A percentile compares a stretch with the other conserved stretches of the same genome.
phyloP scores from a whole-genome alignment of 108 stramenopile species.

The Poteriospumella lacustris region DNA sequence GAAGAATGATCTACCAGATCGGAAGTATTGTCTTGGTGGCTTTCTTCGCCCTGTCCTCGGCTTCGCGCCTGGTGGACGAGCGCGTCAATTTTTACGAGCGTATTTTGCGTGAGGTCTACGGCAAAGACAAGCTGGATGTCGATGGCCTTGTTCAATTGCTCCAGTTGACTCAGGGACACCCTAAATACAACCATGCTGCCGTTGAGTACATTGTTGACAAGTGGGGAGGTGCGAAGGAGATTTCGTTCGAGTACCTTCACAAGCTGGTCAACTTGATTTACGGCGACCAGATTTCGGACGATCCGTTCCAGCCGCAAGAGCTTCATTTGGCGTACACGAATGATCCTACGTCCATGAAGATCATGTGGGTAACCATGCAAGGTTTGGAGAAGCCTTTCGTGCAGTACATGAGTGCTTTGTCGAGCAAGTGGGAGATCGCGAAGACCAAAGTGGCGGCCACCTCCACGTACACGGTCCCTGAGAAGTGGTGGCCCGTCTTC shows the following conservation, averaged over 20 bases:
- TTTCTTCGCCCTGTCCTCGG: too few relatives aligned
- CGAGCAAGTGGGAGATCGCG: background rate
- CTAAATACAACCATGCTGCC: slow-evolving; percentile 3
- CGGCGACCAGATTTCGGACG: slow-evolving; percentile 8
- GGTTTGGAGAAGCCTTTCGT: slow-evolving; percentile 18
- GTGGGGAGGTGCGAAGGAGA: background rate
- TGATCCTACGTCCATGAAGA: background rate
- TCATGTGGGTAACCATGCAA: slow-evolving; percentile 22
- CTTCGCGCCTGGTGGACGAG: too few relatives aligned
- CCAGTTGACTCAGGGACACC: background rate
- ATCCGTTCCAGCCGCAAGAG: slow-evolving; percentile 27
- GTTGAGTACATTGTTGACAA: background rate
- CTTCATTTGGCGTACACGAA: slow-evolving; percentile 1
- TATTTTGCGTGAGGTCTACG: too few relatives aligned
- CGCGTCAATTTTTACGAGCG: too few relatives aligned
- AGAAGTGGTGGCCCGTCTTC: slow-evolving; percentile 22
- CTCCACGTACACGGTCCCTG: slow-evolving; percentile 21
- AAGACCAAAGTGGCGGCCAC: background rate
- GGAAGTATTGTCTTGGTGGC: too few relatives aligned
- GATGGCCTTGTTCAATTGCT: background rate
- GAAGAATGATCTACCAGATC: too few relatives aligned
- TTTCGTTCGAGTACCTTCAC: background rate
- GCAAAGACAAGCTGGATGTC: too few relatives aligned
- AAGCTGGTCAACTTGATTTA: background rate
- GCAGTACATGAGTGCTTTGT: background rate